Conservation (phyloP, 257 asterid species). For the Solanum piurae region DNA sequence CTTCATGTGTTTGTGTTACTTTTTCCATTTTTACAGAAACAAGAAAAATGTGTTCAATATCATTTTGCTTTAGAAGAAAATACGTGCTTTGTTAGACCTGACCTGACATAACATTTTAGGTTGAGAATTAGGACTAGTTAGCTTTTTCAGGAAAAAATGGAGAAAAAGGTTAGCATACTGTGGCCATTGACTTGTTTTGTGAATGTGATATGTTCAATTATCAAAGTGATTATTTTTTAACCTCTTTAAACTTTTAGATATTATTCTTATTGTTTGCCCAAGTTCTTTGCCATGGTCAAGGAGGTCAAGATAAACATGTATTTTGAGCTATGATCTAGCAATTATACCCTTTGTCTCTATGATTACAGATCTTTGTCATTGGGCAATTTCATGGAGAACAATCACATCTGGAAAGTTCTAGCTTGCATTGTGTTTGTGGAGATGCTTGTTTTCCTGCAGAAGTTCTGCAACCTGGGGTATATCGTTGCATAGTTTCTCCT, state of each 20-base stretch:
- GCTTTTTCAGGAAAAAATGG: neutral
- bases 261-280: neutral
- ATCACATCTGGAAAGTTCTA: constrained; percentile 24
- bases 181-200: neutral
- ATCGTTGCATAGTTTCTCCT: constrained; percentile 54
- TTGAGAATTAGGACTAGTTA: neutral
- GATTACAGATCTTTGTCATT: constrained; percentile 66
- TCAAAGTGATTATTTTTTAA: neutral
- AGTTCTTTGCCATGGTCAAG: neutral
- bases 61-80: neutral
- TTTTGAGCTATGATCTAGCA: neutral
- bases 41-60: neutral
- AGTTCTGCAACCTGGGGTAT: constrained; percentile 70
- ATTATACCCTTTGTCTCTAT: neutral
- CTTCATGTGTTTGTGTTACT: neutral
- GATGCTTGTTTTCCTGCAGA: constrained; percentile 42
- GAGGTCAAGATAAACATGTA: neutral
- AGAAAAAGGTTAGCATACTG: neutral
- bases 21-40: neutral
- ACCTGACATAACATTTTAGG: neutral
- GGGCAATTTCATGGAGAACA: constrained; percentile 53
- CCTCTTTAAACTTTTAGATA: neutral
- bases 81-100: neutral
- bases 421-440: constrained; percentile 60
- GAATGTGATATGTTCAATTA: neutral